Percentiles rank a stretch among this genome's conserved stretches.
phyloP scores from a whole-genome alignment of 176 grass and related monocot genomes.

The Guadua angustifolia region DNA sequence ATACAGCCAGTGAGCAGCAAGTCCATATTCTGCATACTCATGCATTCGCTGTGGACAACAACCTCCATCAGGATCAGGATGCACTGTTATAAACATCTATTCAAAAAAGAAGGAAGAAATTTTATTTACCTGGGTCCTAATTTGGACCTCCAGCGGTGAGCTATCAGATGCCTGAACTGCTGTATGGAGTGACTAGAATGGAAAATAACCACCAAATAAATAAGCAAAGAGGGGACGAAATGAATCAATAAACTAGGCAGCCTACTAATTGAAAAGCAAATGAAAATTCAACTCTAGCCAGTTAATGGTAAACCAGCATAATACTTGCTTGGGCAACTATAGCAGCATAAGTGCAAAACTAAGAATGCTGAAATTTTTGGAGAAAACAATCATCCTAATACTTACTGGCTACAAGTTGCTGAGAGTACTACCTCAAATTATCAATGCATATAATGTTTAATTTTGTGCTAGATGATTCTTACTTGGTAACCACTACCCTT shows the following conservation, averaged over 20 bases:
- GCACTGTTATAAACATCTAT: constrained; percentile 31
- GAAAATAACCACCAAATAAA: constrained; percentile 41
- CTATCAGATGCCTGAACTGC: constrained; percentile 86
- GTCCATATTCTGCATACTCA: constrained; percentile 90
- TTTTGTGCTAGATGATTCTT: constrained; percentile 47
- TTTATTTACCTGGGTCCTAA: constrained; percentile 82
- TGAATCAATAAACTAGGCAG: constrained; percentile 20
- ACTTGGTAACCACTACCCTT: constrained; percentile 99
- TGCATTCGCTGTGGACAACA: constrained; percentile 77
- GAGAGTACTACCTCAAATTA: constrained; percentile 29
- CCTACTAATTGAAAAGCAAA: constrained; percentile 37
- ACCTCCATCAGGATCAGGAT: constrained; percentile 47
- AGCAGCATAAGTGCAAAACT: constrained; percentile 10
- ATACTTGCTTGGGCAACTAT: constrained; percentile 4
- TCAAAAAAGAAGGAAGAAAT: constrained; percentile 15
- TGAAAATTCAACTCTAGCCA: constrained; percentile 33
- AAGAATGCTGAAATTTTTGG: constrained; percentile 31
- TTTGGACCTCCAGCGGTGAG: constrained; percentile 91
- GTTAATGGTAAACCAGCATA: constrained; percentile 26
- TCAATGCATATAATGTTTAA: constrained; percentile 13
- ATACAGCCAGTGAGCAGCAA: constrained; percentile 97
- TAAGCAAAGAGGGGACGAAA: constrained; percentile 7
- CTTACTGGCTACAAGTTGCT: constrained; percentile 17
- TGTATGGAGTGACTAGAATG: constrained; percentile 89
- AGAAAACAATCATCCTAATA: constrained; percentile 18